Evolutionary conservation across 2,329 filamentous ascomycete genomes (phyloP), one percentile per base, ranked within the genome.

Genomic region (Aaosphaeria pasadenensis): DNA sequence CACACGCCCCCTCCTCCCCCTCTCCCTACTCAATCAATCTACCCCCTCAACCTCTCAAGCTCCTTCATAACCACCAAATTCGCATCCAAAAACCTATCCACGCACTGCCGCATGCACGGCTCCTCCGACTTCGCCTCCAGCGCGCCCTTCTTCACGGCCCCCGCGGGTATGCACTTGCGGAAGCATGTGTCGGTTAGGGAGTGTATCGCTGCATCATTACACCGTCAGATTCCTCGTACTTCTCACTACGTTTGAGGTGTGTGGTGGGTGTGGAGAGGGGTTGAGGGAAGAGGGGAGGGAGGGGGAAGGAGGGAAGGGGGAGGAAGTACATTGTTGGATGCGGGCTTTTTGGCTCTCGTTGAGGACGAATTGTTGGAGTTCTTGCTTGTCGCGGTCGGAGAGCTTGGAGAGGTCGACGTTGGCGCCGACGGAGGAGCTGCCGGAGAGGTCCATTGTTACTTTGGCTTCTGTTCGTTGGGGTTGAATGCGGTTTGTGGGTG

Each of bases 21-120:
- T 3, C 17, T 24, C 17, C 17, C 17, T 24, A 24, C 17, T 24
- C 17, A 24, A 24, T 24, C 17, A 24, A 24, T 24, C 11, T 40
- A 36, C 3, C 9, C 9, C 33, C 33, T 36, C 58, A 88, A 73
- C 52, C 71, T 81, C 69, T 94, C 85, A 63, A 97, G 75, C 69
- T 96, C 88, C 77, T 85, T 87, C 71, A 96, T 77, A n/a, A 95
- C 88, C 45, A 89, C 77, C 56, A 88, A 74, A 74, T 92, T 94
- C 54, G 91, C 82, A 72, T 99, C 94, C 75, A 97, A 80, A 74
- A 95, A 97, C 48, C 94, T 81, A 63, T 96, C 89, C 48, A 97
- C 91, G 66, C 94, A 99, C 77, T 96, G 96, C 70, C 85, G 79
- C 69, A 96, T 81, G 71, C 94, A 99, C 6, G 78, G 74, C 75